Conservation (phyloP, 306 rosid genomes). For the Comarum palustre region DNA sequence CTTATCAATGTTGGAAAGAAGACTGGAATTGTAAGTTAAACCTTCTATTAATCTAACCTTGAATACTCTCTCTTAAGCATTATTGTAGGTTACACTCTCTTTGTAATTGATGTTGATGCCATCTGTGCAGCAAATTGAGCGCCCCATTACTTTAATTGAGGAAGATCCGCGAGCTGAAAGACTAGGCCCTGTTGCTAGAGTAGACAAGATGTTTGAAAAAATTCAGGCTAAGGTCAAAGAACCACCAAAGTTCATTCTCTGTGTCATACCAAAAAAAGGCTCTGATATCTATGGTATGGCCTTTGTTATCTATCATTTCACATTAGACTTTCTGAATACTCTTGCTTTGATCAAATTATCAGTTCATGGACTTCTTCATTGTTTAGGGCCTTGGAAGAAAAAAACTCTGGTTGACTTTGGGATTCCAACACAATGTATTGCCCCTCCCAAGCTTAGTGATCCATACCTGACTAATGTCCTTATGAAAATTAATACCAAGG, state of each 20-base stretch:
- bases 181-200: constrained; percentile 64
- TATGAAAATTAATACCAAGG: constrained; percentile 92
- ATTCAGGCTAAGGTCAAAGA: constrained; percentile 44
- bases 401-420: constrained; percentile 70
- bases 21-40: constrained; percentile 77
- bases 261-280: constrained; percentile 82
- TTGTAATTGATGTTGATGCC: background rate
- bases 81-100: background rate
- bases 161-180: constrained; percentile 60
- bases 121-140: constrained; percentile 62
- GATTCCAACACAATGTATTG: constrained; percentile 69
- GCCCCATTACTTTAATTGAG: constrained; percentile 73
- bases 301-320: background rate
- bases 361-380: constrained; percentile 24
- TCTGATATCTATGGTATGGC: constrained; percentile 73
- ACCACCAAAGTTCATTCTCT: constrained; percentile 71
- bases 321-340: background rate
- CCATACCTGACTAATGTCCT: constrained; percentile 81
- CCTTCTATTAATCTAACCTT: background rate
- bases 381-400: constrained; percentile 88
- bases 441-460: constrained; percentile 75
- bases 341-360: constrained; percentile 10
- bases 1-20: constrained; percentile 85
- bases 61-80: constrained; percentile 8
- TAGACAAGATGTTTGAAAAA: constrained; percentile 76